Evolutionary conservation across 805 yeast species (phyloP).

Genomic region (Barnettozyma vustinii): DNA sequence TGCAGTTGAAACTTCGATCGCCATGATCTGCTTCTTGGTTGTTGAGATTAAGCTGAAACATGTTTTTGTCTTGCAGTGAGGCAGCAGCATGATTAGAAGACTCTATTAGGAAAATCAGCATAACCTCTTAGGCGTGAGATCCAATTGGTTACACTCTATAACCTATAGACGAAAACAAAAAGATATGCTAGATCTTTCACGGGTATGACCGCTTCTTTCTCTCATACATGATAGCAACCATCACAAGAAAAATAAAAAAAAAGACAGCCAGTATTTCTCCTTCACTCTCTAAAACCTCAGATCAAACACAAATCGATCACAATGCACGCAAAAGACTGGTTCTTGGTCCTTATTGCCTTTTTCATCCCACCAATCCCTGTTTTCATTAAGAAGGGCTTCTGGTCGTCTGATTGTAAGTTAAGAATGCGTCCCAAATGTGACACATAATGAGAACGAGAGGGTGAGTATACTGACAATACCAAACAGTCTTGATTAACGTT

Average conservation of each 20-base stretch:
- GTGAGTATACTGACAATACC: not conserved
- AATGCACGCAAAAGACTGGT: constrained; percentile 49
- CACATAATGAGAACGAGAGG: not conserved
- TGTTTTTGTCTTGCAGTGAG: too few species aligned
- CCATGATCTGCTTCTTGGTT: too few species aligned
- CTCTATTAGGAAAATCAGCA: too few species aligned
- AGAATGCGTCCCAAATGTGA: not conserved
- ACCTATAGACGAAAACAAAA: too few species aligned
- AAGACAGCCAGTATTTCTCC: not conserved
- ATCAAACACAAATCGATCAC: not conserved
- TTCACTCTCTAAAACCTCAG: not conserved
- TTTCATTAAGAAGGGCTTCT: constrained; percentile 56
- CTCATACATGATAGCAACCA: not conserved
- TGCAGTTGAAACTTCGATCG: too few species aligned
- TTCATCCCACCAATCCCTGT: constrained; percentile 73
- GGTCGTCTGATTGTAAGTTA: constrained; percentile 44
- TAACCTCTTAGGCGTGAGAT: too few species aligned
- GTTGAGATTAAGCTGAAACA: too few species aligned
- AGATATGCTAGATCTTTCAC: not conserved
- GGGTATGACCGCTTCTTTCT: not conserved
- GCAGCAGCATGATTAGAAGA: too few species aligned
- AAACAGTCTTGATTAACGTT: constrained; percentile 47
- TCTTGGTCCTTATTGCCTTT: constrained; percentile 60
- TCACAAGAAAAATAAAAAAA: not conserved
- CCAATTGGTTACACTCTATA: too few species aligned